A percentile compares a stretch with the other conserved stretches of the same genome.
Evolutionary conservation across 768 basidiomycete genomes (phyloP).

Genomic region (Phylloporus arenicola): DNA sequence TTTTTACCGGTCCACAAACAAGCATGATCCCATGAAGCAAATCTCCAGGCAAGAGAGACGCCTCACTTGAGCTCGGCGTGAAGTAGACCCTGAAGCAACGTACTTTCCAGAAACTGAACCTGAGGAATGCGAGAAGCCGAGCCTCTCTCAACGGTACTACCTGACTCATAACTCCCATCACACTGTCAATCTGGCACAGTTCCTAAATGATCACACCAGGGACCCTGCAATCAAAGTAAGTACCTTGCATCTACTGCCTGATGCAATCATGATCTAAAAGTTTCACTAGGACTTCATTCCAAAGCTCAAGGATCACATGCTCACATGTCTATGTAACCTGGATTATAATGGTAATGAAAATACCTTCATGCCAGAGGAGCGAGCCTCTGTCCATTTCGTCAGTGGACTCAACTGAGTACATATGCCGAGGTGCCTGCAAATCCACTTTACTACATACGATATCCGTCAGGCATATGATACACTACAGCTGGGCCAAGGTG

Average conservation of each 20-base stretch:
- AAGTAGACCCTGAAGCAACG: no score
- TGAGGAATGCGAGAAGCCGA: no score
- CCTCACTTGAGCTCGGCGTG: not conserved
- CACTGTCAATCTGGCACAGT: no score
- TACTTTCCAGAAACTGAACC: no score
- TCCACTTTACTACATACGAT: not conserved
- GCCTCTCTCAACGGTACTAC: no score
- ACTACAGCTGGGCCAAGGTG: not conserved
- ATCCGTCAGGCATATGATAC: not conserved
- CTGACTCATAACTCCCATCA: no score
- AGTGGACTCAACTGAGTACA: not conserved
- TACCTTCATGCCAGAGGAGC: not conserved
- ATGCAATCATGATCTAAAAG: no score
- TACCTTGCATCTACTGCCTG: no score
- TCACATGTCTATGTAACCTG: not conserved
- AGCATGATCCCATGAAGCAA: constrained; percentile 7
- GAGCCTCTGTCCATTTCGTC: not conserved
- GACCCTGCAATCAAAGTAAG: no score
- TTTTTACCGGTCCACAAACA: constrained; percentile 25
- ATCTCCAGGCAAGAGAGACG: constrained; percentile 12
- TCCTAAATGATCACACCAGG: no score
- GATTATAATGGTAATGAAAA: not conserved
- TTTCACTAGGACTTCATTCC: no score
- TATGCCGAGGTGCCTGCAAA: not conserved
- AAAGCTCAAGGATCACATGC: not conserved